Base-by-base conservation (phyloP, 495 filamentous ascomycete species). In the Penicillium canariense region DNA sequence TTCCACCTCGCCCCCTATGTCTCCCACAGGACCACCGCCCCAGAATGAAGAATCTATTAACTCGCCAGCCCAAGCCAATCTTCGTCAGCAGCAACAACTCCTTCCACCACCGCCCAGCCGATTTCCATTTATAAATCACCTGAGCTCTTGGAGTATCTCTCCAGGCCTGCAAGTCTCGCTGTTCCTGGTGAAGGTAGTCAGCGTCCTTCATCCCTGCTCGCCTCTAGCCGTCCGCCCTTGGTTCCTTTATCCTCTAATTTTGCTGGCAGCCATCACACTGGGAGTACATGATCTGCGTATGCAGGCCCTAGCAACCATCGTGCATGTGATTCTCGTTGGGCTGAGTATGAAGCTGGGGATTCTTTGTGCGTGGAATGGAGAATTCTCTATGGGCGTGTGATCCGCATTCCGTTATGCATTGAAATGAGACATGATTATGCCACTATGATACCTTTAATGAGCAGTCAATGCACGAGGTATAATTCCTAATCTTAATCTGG, bases 161-260 rank as follows among this genome's bases (percentile, higher is more conserved):
- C 57, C 68, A 4, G 51, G 67, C 17, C 65, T 74, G 38, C 66
- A 78, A 44, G 49, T 77, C 5, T 55, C 60, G 0, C 36, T 86
- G 4, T 85, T 88, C 56, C 65, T 84, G 7, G 31, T 76, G 18
- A 89, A 90, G 59, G 58, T 83, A 0, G 64, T 73, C 17, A 79
- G 80, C 2, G 60, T 84, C 1, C 77, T 78, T 10, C 69, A 77
- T 49, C 79, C 83, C 5, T 91, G 87, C 67, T 74, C 73, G 12
- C 87, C 87, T 0, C 68, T 81, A n/a, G 80, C 81, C 1, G 75
- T 79, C 10, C 81, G 79, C 40, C 73, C 82, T 4, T 81, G 74
- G 73, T 66, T 87, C 23, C 70, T 77, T 26, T 89, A 87, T 59
- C 81, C 85, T 27, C 65, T 90, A 15, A 66, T 89, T 5, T 63